Evolutionary conservation across 1,284 basidiomycete genomes (phyloP), one percentile per base, ranked within the genome.

Genomic region (Apiotrichum laibachii): DNA sequence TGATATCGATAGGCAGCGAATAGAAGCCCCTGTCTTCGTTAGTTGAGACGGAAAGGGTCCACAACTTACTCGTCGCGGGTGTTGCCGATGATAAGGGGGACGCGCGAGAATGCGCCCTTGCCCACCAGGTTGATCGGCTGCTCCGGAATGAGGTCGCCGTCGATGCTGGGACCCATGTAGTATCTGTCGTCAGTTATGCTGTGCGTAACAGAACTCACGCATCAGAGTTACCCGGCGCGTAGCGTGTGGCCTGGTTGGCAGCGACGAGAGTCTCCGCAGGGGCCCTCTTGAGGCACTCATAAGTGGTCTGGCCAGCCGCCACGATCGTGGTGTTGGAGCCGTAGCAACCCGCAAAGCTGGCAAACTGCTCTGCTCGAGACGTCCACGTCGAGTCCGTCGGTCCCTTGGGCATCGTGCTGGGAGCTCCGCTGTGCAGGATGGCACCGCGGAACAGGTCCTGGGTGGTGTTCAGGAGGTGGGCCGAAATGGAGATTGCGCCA

Each of bases 351-450:
- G 50, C 49, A n/a, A 50, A 44, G 8, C 8, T 10, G 8, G 43
- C 43, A n/a, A 22, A 21, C 43, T 44, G 43, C 19, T 44, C 43
- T 8, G 49, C 9, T 13, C 49, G 47, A 8, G 33, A 19, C n/a
- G 7, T 13, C 45, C 31, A 19, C 34, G 31, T 49, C n/a, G 33
- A 19, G 47, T 35, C 47, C 16, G 34, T 33, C 6, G 35, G 53
- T 47, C 26, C 43, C 19, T n/a, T 19, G 10, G 19, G 6, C 8
- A 50, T 22, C 21, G 22, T 13, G 26, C 9, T 43, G 6, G 40
- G 67, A 16, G 71, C 69, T 13, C 78, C 79, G 16, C 73, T 76
- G 51, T 78, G 67, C 67, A 80, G 72, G 58, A 80, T 79, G 15
- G 77, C 77, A 7, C 62, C 69, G 15, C 68, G 68, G 72, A 80